These are phyloP conservation scores for Arthroderma sp. DNA, from an alignment of 2,329 filamentous ascomycete genomes.

Conservation along the genomic window DNA sequence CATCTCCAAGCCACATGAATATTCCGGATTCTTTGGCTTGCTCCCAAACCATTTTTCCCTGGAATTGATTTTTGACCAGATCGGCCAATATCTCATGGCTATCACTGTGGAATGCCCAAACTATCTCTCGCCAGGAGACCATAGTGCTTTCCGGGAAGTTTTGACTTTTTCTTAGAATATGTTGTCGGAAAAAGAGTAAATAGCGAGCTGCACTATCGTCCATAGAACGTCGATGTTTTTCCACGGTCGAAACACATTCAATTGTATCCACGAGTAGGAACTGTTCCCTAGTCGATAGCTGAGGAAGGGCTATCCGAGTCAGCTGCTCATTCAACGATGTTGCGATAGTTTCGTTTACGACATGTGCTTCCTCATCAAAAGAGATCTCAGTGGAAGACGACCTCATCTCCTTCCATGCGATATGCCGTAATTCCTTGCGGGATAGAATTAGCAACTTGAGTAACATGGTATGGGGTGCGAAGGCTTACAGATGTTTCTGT, in stretches of 20 bases:
- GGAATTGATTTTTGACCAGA: constrained; percentile 66
- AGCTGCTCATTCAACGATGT: constrained; percentile 60
- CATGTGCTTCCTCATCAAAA: constrained; percentile 44
- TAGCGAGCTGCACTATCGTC: constrained; percentile 83
- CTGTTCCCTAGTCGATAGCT: constrained; percentile 73
- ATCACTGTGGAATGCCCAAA: constrained; percentile 32
- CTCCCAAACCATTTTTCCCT: constrained; percentile 69
- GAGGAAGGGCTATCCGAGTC: constrained; percentile 58
- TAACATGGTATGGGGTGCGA: background rate
- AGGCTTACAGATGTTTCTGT: constrained; percentile 31
- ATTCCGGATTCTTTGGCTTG: constrained; percentile 75
- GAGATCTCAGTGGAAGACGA: constrained; percentile 40
- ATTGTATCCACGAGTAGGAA: constrained; percentile 74
- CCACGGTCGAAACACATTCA: constrained; percentile 70
- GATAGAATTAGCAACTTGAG: background rate
- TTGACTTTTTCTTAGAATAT: constrained; percentile 55
- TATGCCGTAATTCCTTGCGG: constrained; percentile 22
- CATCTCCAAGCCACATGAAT: constrained; percentile 87
- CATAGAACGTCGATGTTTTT: constrained; percentile 75
- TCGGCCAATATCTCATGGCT: constrained; percentile 81
- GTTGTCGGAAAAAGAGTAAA: constrained; percentile 74
- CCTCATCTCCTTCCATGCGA: constrained; percentile 35
- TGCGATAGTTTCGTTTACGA: constrained; percentile 60
- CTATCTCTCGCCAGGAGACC: constrained; percentile 40
- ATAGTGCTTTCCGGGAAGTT: constrained; percentile 46